phyloP scores from a whole-genome alignment of 768 basidiomycete genomes.

The Pleurotus sapidus region DNA sequence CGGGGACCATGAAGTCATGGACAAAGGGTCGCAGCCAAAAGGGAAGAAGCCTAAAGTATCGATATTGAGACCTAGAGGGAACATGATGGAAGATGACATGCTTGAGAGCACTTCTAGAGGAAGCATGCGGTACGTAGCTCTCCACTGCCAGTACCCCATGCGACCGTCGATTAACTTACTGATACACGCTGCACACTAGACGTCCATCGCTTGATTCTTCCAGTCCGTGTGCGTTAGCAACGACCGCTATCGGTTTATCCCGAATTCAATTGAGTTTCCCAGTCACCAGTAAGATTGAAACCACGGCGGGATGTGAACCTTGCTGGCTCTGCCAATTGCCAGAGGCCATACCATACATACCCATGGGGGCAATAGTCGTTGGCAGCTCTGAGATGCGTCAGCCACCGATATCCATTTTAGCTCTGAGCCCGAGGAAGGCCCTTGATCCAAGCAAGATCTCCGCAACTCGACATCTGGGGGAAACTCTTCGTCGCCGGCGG shows the following conservation, averaged over 20 bases:
- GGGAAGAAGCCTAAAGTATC: slow-evolving; percentile 1
- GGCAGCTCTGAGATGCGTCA: neutral
- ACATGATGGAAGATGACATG: neutral
- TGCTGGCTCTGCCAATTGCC: no score
- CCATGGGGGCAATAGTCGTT: neutral
- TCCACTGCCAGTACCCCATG: neutral
- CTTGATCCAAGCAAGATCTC: neutral
- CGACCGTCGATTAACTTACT: neutral
- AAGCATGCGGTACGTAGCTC: neutral
- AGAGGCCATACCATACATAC: no score
- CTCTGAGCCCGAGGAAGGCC: neutral
- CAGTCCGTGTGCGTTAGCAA: neutral
- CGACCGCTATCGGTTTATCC: neutral
- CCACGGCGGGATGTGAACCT: no score
- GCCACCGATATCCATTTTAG: neutral
- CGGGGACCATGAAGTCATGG: neutral
- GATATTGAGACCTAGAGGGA: neutral
- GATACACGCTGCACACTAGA: neutral
- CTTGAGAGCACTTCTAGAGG: neutral
- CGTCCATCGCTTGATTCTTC: neutral
- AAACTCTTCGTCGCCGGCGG: slow-evolving; percentile 2
- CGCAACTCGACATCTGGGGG: neutral
- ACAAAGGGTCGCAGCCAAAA: neutral
- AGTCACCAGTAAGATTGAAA: no score
- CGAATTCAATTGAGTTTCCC: no score